Evolutionary conservation across 208 protist species (phyloP), one percentile per base, ranked within the genome.

Genomic region (Leptomonas seymouri): DNA sequence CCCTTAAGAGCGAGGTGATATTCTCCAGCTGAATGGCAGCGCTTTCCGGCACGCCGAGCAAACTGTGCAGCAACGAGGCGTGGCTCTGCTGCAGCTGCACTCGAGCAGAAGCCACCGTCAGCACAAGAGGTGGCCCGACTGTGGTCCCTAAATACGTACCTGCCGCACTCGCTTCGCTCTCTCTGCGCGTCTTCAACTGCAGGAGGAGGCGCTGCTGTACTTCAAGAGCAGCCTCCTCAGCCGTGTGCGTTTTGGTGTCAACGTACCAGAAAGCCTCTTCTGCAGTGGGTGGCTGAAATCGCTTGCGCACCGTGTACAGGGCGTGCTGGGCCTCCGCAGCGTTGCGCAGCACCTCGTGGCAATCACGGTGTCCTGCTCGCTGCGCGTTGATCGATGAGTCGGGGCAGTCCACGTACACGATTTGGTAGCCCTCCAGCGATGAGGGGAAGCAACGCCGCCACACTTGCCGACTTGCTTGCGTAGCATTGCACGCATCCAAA

Each of bases 401-500:
- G 16, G 59, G 50, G 76, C 90, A 93, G 30, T 67, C 70, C 14
- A 93, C 72, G 67, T 91, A 63, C 28, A 87, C 46, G 12, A 90
- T 34, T 23, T 63, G 74, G 36, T 82, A 87, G 3, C 28, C 51
- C 16, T 70, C 46, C 28, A 82, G n/a, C 46, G 46, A 39, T 5
- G 27, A 54, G 12, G 51, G 70, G 31, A 80, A 65, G 80, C 67
- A 82, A 3, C 53, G 59, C 21, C 69, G 71, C 82, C 78, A 85
- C 41, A 69, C 67, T 20, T 46, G 57, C 30, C 87, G 81, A 34
- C 74, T 82, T 36, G 63, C 77, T 23, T 20, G 61, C 2, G 84
- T 87, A 0, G 79, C 82, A 54, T 97, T 83, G 61, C 91, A 97
- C n/a, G 86, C 91, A 58, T 97, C 91, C 8, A 93, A 57, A 11